phyloP scores from a whole-genome alignment of 225 moss, liverwort and hornwort genomes.

The Bryoerythrophyllum caledonicum region DNA sequence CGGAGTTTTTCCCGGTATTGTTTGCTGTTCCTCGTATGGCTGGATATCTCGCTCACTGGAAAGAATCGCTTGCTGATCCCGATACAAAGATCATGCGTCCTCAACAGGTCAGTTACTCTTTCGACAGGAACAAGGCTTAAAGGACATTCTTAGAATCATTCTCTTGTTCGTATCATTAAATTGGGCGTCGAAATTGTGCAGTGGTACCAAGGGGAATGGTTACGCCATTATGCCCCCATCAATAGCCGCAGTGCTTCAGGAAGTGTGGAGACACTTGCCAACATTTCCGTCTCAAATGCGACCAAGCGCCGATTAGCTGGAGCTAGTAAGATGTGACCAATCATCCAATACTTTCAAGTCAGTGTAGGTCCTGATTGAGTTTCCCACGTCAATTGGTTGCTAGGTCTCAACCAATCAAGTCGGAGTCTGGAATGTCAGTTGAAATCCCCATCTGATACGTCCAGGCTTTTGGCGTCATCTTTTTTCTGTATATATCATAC shows the following conservation, averaged over 20 bases:
- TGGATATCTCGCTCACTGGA: conserved; percentile 87
- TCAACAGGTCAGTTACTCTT: conserved; percentile 57
- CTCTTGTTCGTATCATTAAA: not conserved
- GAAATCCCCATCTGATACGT: not conserved
- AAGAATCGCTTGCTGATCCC: conserved; percentile 70
- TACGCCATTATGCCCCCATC: conserved; percentile 52
- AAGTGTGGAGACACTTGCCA: conserved; percentile 53
- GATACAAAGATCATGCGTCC: conserved; percentile 89
- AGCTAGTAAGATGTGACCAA: conserved; percentile 26
- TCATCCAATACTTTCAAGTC: not conserved
- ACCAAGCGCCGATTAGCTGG: conserved; percentile 71
- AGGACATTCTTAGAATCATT: not conserved
- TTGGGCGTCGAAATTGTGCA: conserved; percentile 28
- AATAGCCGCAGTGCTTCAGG: conserved; percentile 31
- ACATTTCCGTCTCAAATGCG: conserved; percentile 70
- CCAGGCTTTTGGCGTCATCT: not conserved
- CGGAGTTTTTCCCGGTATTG: conserved; percentile 80
- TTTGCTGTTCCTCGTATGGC: conserved; percentile 91
- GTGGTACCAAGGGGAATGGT: conserved; percentile 82
- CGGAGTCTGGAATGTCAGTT: too few species aligned
- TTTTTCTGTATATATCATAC: not conserved
- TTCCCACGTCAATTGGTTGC: too few species aligned
- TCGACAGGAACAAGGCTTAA: too few species aligned
- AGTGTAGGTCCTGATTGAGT: too few species aligned
- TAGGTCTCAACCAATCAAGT: too few species aligned